Evolutionary conservation across 371 early-diverging fungal genomes (phyloP).

Genomic region (Mucor mucedo): DNA sequence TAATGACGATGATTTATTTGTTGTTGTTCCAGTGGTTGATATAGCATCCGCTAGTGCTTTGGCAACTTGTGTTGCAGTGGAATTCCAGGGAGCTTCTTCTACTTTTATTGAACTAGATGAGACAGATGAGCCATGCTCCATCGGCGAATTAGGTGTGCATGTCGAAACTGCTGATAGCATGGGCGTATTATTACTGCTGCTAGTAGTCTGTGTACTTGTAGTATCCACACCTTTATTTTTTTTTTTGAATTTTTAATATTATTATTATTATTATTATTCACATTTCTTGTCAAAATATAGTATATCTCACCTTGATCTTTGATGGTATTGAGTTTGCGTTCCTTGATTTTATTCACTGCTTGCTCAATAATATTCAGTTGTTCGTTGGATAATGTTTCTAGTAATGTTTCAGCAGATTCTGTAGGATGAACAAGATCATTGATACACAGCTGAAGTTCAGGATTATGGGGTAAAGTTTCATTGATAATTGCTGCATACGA

Average conservation of each 20-base stretch:
- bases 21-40: constrained; percentile 10
- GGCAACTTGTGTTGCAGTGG: constrained; percentile 1
- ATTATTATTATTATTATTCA: not conserved
- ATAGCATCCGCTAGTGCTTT: constrained; percentile 8
- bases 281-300: too few species aligned
- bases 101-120: too few species aligned
- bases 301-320: constrained; percentile 10
- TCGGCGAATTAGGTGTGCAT: constrained; percentile 4
- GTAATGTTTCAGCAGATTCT: constrained; percentile 37
- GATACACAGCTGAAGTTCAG: constrained; percentile 37
- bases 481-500: constrained; percentile 12
- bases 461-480: constrained; percentile 24
- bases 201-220: not conserved
- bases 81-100: constrained; percentile 9
- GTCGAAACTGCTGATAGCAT: not conserved
- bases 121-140: not conserved
- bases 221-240: not conserved
- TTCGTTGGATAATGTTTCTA: constrained; percentile 43
- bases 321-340: constrained; percentile 26
- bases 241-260: not conserved
- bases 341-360: constrained; percentile 44
- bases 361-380: constrained; percentile 45
- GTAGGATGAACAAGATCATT: constrained; percentile 45
- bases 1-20: constrained; percentile 1
- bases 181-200: not conserved